Percentiles rank a stretch among this genome's conserved stretches.
Conservation (phyloP, 2,329 filamentous ascomycete species). For the Arthrocladium fulminans region DNA sequence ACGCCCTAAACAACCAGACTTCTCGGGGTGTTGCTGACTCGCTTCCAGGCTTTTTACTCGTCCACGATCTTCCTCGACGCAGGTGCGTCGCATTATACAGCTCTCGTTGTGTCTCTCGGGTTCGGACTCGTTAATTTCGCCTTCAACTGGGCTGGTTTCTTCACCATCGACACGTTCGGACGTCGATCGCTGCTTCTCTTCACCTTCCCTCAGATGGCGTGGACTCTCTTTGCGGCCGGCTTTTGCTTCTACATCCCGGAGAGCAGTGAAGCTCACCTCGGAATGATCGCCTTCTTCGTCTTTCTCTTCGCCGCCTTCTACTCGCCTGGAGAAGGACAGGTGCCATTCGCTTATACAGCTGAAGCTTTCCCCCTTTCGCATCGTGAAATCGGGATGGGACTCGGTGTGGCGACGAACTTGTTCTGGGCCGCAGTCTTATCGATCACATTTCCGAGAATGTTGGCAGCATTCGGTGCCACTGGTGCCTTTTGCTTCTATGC, state of each 20-base stretch:
- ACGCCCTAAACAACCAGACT: neutral
- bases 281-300: constrained; percentile 51
- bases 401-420: constrained; percentile 29
- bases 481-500: constrained; percentile 37
- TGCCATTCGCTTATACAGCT: constrained; percentile 40
- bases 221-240: constrained; percentile 56
- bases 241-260: constrained; percentile 47
- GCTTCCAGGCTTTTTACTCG: constrained; percentile 53
- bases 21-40: constrained; percentile 4
- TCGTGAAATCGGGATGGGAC: constrained; percentile 36
- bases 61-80: constrained; percentile 29
- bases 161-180: constrained; percentile 59
- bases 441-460: constrained; percentile 37
- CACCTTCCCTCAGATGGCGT: constrained; percentile 60
- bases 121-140: constrained; percentile 23
- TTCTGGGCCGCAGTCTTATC: constrained; percentile 33
- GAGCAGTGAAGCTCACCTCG: constrained; percentile 39
- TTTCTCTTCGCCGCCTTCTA: constrained; percentile 59
- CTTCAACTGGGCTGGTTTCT: constrained; percentile 21
- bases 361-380: constrained; percentile 43
- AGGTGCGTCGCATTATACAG: constrained; percentile 17
- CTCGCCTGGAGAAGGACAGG: constrained; percentile 54
- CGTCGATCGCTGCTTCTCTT: constrained; percentile 54
- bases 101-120: constrained; percentile 20
- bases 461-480: constrained; percentile 33